phyloP scores from a whole-genome alignment of 768 basidiomycete genomes.

The Neoboletus magnificus region DNA sequence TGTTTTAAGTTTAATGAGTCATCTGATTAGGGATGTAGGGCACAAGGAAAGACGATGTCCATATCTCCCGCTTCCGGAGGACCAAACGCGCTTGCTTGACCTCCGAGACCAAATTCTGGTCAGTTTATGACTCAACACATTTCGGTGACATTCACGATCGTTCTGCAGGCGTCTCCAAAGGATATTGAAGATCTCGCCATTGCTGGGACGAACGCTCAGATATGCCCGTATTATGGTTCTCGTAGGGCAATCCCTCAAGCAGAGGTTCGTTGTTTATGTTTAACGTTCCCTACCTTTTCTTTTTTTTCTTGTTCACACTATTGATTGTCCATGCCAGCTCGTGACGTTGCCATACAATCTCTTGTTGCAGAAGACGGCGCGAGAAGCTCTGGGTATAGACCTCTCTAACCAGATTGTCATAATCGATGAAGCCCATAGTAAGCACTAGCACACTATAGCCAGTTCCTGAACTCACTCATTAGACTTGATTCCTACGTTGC shows the following conservation, averaged over 20 bases:
- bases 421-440: conserved; percentile 96
- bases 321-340: conserved; percentile 45
- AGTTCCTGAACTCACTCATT: conserved; percentile 4
- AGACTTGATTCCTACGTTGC: conserved; percentile 88
- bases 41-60: conserved; percentile 69
- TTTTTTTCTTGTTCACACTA: neutral
- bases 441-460: conserved; percentile 28
- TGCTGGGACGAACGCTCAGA: conserved; percentile 62
- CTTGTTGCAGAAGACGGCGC: conserved; percentile 73
- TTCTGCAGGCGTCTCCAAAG: conserved; percentile 71
- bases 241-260: conserved; percentile 86
- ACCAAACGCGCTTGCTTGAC: conserved; percentile 71
- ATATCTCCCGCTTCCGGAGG: conserved; percentile 66
- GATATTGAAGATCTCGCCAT: conserved; percentile 91
- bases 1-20: neutral
- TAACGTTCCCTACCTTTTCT: neutral
- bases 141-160: neutral
- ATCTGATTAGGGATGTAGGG: conserved; percentile 36
- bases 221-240: conserved; percentile 93
- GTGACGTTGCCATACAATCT: conserved; percentile 95
- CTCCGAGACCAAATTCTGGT: conserved; percentile 87
- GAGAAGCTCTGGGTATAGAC: conserved; percentile 86
- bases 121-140: neutral
- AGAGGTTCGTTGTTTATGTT: conserved; percentile 50
- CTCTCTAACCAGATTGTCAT: conserved; percentile 82